Conservation (phyloP, 257 asterid genomes). For the Petrea volubilis region DNA sequence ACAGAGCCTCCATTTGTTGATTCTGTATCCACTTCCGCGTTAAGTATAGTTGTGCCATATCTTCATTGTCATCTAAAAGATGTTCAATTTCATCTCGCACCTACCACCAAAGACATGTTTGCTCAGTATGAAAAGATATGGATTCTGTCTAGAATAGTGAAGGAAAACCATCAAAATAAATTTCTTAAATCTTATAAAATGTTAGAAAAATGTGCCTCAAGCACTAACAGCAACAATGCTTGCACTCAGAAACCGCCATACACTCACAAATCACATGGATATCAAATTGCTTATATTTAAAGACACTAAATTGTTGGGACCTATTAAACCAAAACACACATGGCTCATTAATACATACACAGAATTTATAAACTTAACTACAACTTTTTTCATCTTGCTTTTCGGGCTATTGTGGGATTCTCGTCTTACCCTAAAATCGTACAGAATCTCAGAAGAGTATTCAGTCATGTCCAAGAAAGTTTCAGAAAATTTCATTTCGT, state of each 20-base stretch:
- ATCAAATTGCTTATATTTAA: neutral
- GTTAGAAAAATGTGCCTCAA: neutral
- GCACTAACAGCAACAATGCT: neutral
- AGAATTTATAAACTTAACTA: neutral
- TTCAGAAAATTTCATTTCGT: neutral
- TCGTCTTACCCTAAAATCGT: neutral
- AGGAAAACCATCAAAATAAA: neutral
- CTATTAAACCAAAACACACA: no score
- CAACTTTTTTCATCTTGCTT: neutral
- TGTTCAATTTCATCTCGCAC: slow-evolving; percentile 99
- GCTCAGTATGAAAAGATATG: neutral
- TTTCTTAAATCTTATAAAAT: neutral
- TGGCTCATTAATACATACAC: neutral
- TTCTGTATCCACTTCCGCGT: slow-evolving; percentile 84
- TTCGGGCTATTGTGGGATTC: neutral
- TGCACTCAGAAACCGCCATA: neutral
- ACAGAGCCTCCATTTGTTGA: slow-evolving; percentile 69
- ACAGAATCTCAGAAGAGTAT: neutral
- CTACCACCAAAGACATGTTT: slow-evolving; percentile 39
- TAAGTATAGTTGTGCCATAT: slow-evolving; percentile 87
- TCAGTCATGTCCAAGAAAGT: neutral
- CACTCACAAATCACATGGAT: neutral
- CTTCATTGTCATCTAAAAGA: slow-evolving; percentile 94
- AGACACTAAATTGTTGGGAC: neutral
- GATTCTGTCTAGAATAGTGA: neutral